Evolutionary conservation across 169 alveolate genomes (phyloP), one percentile per base, ranked within the genome.

Genomic region (Babesia bigemina): DNA sequence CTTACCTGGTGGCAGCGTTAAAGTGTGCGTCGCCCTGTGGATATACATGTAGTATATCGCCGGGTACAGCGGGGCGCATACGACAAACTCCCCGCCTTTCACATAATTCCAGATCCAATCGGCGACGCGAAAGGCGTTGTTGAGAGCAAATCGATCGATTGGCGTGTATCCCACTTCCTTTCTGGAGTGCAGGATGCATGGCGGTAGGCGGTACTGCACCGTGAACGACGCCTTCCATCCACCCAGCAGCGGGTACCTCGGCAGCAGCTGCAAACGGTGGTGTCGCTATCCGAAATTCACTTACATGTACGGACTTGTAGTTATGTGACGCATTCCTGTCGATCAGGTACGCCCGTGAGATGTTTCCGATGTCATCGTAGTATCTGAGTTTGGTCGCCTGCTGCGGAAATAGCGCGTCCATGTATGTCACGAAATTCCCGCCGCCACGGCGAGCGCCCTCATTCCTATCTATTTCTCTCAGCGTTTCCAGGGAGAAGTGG

Each of bases 181-280:
- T 11, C 61, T 11, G 0, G 14, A 21, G 0, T 13, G 8, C 49
- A 9, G 47, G 1, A 58, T 58, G 14, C 29, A 28, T 22, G 4
- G 48, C 13, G 73, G 73, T 24, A 63, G 17, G 17, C 73, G 42
- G 60, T 63, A 72, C 24, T 72, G 58, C 11, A 65, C 36, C 11
- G 60, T 66, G 76, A 75, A 75, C 24, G 61, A 21, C 2, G 79
- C 39, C 63, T 70, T 81, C 92, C 92, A 86, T 6, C 85, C 85
- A 3, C 92, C 90, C 22, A 86, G 56, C 53, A 86, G 63, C 52
- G 92, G 92, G 29, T 65, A 86, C 55, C 92, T 86, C 29, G 92
- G 92, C 29, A 70, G 39, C n/a, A 86, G 10, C 79, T 70, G 70
- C 33, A 59, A 0, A n/a, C 0, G 4, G 39, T 58, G 0, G 26